A percentile compares a stretch with the other conserved stretches of the same genome.
These are phyloP conservation scores for Ogataea pini DNA, from an alignment of 805 yeast species.

Conservation along the genomic window DNA sequence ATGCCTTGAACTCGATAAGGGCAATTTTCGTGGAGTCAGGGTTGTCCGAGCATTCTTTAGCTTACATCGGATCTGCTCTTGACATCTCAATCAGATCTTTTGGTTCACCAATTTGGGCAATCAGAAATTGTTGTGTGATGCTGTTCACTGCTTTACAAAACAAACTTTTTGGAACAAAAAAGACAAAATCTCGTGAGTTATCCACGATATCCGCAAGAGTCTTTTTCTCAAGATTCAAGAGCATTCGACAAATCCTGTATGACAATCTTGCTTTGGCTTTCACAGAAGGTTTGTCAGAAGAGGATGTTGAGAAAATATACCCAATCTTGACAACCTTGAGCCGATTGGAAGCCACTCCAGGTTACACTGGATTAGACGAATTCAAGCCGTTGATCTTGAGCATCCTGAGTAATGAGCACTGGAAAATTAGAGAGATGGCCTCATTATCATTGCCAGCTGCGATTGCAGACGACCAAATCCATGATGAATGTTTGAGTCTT, in stretches of 20 bases:
- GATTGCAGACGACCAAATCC: conserved; percentile 35
- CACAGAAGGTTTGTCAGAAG: conserved; percentile 20
- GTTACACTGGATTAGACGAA: conserved; percentile 50
- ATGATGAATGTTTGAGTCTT: conserved; percentile 29
- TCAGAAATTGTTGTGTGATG: conserved; percentile 93
- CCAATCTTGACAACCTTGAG: conserved; percentile 74
- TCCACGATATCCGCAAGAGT: conserved; percentile 46
- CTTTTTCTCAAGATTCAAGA: conserved; percentile 68
- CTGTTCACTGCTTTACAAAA: conserved; percentile 82
- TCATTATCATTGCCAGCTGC: conserved; percentile 66
- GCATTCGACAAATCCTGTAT: conserved; percentile 52
- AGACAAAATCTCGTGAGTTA: conserved; percentile 32
- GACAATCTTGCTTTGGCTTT: conserved; percentile 40
- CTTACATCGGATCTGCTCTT: conserved; percentile 56
- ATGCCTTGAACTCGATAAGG: conserved; percentile 84
- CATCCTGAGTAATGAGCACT: conserved; percentile 54
- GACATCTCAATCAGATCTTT: conserved; percentile 40
- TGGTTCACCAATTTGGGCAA: conserved; percentile 73
- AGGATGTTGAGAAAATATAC: conserved; percentile 60
- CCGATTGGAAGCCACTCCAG: conserved; percentile 63
- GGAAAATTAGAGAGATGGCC: conserved; percentile 90
- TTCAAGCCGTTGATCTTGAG: conserved; percentile 50
- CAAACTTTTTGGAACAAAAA: conserved; percentile 69
- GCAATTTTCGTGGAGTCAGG: conserved; percentile 72
- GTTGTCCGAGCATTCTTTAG: conserved; percentile 53